phyloP scores from a whole-genome alignment of 768 basidiomycete genomes.

The Hebeloma cylindrosporum region DNA sequence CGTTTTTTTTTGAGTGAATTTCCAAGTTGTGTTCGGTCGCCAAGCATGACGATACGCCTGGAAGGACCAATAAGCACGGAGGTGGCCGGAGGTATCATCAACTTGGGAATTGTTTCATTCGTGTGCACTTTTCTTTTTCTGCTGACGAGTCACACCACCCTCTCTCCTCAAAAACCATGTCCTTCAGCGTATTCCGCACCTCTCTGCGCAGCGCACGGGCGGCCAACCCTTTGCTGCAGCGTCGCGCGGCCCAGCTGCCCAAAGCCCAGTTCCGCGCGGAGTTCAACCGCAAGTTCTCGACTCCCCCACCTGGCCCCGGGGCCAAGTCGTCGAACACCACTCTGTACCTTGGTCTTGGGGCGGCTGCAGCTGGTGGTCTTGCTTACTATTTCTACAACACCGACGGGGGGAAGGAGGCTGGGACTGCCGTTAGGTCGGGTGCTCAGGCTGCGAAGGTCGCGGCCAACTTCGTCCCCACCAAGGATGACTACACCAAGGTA shows the following conservation, averaged over 20 bases:
- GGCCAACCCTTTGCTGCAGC: conserved; percentile 40
- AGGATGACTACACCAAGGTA: conserved; percentile 90
- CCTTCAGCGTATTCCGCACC: conserved; percentile 51
- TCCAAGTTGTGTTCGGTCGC: no score
- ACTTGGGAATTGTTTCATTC: conserved; percentile 10
- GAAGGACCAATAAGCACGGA: no score
- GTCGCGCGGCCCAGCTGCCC: conserved; percentile 34
- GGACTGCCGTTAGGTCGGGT: conserved; percentile 58
- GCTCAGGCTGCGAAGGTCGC: conserved; percentile 62
- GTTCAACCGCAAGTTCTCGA: conserved; percentile 58
- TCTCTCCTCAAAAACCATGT: conserved; percentile 43
- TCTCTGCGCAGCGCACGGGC: conserved; percentile 49
- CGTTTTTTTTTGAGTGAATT: no score
- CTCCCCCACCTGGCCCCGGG: conserved; percentile 38
- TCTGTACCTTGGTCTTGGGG: conserved; percentile 62
- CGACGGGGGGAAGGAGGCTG: conserved; percentile 50
- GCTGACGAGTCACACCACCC: conserved; percentile 23
- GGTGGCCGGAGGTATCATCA: conserved; percentile 10
- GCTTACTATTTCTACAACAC: conserved; percentile 63
- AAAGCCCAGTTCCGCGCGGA: conserved; percentile 37
- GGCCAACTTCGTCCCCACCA: conserved; percentile 69
- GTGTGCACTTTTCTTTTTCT: conserved; percentile 17
- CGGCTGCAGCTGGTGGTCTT: conserved; percentile 56
- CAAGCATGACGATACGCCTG: no score
- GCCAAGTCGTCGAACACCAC: conserved; percentile 57